Base-by-base conservation (phyloP, 2,329 filamentous ascomycete genomes). In the Aureobasidium sp. region DNA sequence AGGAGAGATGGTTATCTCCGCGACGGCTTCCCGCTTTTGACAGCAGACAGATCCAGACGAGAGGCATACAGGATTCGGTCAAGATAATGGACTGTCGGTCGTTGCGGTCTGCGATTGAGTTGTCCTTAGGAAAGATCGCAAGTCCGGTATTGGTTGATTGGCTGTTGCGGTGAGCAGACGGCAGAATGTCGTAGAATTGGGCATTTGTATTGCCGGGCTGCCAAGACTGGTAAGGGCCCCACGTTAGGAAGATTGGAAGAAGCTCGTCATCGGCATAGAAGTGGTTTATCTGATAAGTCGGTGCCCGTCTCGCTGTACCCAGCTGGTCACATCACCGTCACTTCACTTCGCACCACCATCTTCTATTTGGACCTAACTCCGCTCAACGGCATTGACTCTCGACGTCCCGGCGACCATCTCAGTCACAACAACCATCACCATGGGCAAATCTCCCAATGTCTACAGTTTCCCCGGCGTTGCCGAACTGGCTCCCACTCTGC, bases 381-480 rank as follows among this genome's bases (percentile, higher is more conserved):
- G 36, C 39, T 25, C 14, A 36, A 42, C 44, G 14, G 25, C 32
- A 41, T 34, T 16, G 6, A 59, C 36, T 42, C 1, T 10, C 10
- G 2, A 4, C 34, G 5, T 30, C 30, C 11, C 39, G 37, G 37
- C 51, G 34, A 59, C 47, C 47, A n/a, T n/a, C 30, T 25, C 30
- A n/a, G 36, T 37, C 54, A 42, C 34, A 36, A 21, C 8, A 27
- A 60, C 54, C 44, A 60, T 62, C 61, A 70, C 42, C 60, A 75
- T 75, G 73, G 70, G 71, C 51, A 68, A 71, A 54, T 70, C 71
- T 62, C 69, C 83, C 67, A 84, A 82, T 68, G 88, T 99, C 70
- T 96, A 89, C 81, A 85, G 89, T 67, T 97, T 95, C 77, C 77
- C 85, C 66, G 81, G 81, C 76, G 79, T 94, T 76, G 78, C 85